These are phyloP conservation scores for Funneliformis geosporum DNA, from an alignment of 192 early-diverging fungal genomes.

Conservation along the genomic window DNA sequence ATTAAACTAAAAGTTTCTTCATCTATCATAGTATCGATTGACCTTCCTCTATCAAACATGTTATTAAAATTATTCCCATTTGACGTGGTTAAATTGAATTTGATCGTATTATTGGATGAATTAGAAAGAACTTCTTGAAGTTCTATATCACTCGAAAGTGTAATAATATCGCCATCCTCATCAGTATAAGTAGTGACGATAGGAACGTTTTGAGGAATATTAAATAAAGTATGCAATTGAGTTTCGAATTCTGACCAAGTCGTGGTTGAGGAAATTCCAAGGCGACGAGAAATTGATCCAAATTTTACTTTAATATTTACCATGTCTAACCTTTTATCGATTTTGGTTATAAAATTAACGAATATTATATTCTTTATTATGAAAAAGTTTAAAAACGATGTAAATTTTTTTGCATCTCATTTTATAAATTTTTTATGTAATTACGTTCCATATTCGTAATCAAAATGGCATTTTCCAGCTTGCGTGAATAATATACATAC, in stretches of 20 bases:
- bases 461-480: too few species aligned
- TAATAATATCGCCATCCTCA: constrained; percentile 20
- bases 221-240: constrained; percentile 4
- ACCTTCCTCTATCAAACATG: not conserved
- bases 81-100: not conserved
- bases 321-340: not conserved
- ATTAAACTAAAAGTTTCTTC: not conserved
- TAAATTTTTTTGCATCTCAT: too few species aligned
- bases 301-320: not conserved
- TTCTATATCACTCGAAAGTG: constrained; percentile 16
- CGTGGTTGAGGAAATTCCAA: not conserved
- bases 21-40: not conserved
- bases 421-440: too few species aligned
- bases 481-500: too few species aligned
- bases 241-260: not conserved
- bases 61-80: not conserved
- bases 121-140: constrained; percentile 6
- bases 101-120: not conserved
- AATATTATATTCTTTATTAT: too few species aligned
- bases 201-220: not conserved
- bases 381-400: too few species aligned
- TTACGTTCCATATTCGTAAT: too few species aligned
- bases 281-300: not conserved
- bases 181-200: not conserved
- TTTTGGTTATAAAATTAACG: too few species aligned